Base-by-base conservation (phyloP, 2,329 filamentous ascomycete genomes). In the Microsporum ferrugineum region DNA sequence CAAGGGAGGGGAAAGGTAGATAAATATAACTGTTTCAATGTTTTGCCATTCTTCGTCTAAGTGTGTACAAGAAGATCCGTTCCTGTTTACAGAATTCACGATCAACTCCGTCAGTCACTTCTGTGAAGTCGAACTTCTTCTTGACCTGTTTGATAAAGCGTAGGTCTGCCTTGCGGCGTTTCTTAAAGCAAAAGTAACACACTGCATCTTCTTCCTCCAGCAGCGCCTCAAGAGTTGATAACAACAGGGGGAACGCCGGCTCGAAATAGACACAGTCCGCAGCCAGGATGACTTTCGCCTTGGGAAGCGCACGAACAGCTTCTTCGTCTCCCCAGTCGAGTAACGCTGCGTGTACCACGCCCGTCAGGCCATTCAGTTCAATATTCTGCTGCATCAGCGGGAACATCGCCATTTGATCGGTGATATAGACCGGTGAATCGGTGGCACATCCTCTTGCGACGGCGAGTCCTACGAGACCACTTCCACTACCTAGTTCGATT, bases 201-300 rank as follows among this genome's bases (percentile, higher is more conserved):
- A 91, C 73, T 0, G 83, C 84, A 7, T 79, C 71, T 2, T 80
- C 81, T 2, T 80, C 81, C 2, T 41, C 43, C 65, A 96, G 79
- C 56, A 96, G 79, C 64, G 88, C 84, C 62, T 82, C 78, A 65
- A 97, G 77, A 4, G 92, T 97, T 65, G 84, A 77, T 70, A 94
- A 82, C 55, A 99, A 81, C 38, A 96, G 79, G 34, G 92, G 91
- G 70, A 97, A 97, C 0, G 94, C 89, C 2, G 92, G 91, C 74
- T 97, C 94, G 73, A 95, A 95, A 78, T 97, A 99, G 57, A 96
- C 91, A 75, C 92, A 97, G 73, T 97, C 94, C 45, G 91, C 92
- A 2, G 94, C 94, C n/a, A 97, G 81, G 61, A 99, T 85, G 60
- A 96, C 79, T 68, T 91, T 85, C 17, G 91, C 89, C 79, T 78